Conservation (phyloP, 768 basidiomycete species). For the Suillus occidentalis region DNA sequence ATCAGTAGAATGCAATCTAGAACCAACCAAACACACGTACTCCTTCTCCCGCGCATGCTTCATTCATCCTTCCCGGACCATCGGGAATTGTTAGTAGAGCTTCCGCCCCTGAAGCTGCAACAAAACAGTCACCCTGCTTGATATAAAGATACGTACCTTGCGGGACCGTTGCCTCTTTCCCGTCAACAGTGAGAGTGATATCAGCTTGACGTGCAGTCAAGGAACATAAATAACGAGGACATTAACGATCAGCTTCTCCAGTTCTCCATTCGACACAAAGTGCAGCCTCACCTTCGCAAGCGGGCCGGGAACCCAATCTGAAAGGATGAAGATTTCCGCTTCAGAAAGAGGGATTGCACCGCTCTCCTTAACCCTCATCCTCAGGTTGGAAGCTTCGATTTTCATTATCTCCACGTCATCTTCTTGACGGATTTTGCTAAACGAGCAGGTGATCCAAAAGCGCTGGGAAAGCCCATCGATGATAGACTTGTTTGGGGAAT, state of each 20-base stretch:
- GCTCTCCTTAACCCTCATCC: constrained; percentile 60
- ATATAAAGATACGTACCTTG: constrained; percentile 63
- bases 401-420: constrained; percentile 33
- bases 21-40: too few species aligned
- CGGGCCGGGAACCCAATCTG: constrained; percentile 47
- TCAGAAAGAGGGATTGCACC: constrained; percentile 66
- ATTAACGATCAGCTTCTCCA: constrained; percentile 77
- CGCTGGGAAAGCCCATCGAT: constrained; percentile 27
- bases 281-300: constrained; percentile 68
- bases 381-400: constrained; percentile 38
- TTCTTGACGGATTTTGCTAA: constrained; percentile 35
- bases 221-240: constrained; percentile 72
- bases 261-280: constrained; percentile 62
- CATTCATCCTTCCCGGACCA: too few species aligned
- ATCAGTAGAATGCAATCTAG: too few species aligned
- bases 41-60: too few species aligned
- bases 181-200: constrained; percentile 93
- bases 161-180: constrained; percentile 95
- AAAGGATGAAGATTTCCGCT: constrained; percentile 60
- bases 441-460: constrained; percentile 23
- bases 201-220: constrained; percentile 67
- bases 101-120: too few species aligned
- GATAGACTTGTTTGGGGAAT: constrained; percentile 21
- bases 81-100: too few species aligned
- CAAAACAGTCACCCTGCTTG: too few species aligned